phyloP scores from a whole-genome alignment of 2,329 filamentous ascomycete species.

The Trichoderma pleuroti region DNA sequence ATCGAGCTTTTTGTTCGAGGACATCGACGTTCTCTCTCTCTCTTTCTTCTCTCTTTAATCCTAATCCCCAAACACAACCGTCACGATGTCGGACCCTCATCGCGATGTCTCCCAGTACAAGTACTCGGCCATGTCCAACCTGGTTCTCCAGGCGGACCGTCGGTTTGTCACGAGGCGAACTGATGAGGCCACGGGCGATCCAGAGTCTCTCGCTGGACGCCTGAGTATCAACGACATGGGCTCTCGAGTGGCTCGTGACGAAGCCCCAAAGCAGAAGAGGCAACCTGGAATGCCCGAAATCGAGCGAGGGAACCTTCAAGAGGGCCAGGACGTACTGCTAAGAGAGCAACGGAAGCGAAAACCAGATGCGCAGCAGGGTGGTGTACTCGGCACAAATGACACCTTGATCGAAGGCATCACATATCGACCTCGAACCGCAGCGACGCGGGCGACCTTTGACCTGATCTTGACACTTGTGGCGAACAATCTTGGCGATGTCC shows the following conservation, averaged over 20 bases:
- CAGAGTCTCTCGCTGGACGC: slow-evolving; percentile 91
- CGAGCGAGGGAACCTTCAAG: slow-evolving; percentile 70
- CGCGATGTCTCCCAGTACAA: slow-evolving; percentile 95
- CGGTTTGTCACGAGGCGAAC: slow-evolving; percentile 88
- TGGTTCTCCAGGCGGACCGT: slow-evolving; percentile 99
- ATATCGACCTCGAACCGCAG: slow-evolving; percentile 87
- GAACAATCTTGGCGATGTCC: slow-evolving; percentile 84
- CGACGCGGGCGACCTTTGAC: slow-evolving; percentile 90
- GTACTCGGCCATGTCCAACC: slow-evolving; percentile 99
- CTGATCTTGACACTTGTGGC: slow-evolving; percentile 90
- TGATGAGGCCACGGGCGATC: slow-evolving; percentile 94
- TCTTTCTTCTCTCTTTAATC: slow-evolving; percentile 25
- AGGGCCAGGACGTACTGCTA: slow-evolving; percentile 79
- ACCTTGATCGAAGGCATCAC: slow-evolving; percentile 84
- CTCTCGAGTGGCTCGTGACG: slow-evolving; percentile 72
- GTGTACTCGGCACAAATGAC: slow-evolving; percentile 80
- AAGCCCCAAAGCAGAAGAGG: slow-evolving; percentile 78
- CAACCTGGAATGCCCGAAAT: slow-evolving; percentile 63
- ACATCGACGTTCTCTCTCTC: slow-evolving; percentile 33
- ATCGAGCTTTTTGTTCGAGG: slow-evolving; percentile 37
- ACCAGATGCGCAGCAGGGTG: slow-evolving; percentile 65
- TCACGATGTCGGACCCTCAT: slow-evolving; percentile 68
- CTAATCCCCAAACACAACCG: slow-evolving; percentile 10
- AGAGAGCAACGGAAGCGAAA: slow-evolving; percentile 86
- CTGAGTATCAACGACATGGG: slow-evolving; percentile 96